Conservation (phyloP, 2,329 filamentous ascomycete species). For the Stagonosporopsis rhizophila region DNA sequence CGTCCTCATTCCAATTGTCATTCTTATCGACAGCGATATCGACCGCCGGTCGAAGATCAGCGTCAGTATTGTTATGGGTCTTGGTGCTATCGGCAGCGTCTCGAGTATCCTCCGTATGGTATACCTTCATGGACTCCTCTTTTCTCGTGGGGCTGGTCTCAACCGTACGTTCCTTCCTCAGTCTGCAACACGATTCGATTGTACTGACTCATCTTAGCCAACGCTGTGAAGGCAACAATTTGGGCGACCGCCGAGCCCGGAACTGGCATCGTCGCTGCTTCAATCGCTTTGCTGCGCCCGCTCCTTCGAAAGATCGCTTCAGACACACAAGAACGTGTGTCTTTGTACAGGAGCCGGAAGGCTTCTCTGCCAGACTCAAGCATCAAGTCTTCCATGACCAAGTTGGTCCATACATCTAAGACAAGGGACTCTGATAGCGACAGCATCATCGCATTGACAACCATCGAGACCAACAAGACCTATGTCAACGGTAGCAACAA, state of each 20-base stretch:
- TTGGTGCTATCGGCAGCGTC: slow-evolving; percentile 50
- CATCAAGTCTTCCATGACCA: slow-evolving; percentile 11
- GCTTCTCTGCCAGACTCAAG: slow-evolving; percentile 6
- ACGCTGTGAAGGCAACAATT: slow-evolving; percentile 49
- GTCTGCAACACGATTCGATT: too few relatives aligned
- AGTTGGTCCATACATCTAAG: slow-evolving; percentile 1
- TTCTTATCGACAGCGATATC: slow-evolving; percentile 52
- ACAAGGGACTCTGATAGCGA: slow-evolving; percentile 16
- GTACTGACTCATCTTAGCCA: slow-evolving; percentile 24
- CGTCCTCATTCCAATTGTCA: slow-evolving; percentile 42
- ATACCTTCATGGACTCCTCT: slow-evolving; percentile 36
- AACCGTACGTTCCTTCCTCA: slow-evolving; percentile 13
- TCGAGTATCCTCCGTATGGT: slow-evolving; percentile 44
- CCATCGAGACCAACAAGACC: slow-evolving; percentile 11
- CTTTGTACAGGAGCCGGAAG: slow-evolving; percentile 21
- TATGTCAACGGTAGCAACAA: slow-evolving; percentile 1
- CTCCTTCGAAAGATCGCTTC: slow-evolving; percentile 46
- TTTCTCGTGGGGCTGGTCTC: slow-evolving; percentile 13
- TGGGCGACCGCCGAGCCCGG: slow-evolving; percentile 60
- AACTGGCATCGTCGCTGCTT: slow-evolving; percentile 59
- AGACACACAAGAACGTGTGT: slow-evolving; percentile 30
- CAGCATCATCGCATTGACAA: slow-evolving; percentile 30
- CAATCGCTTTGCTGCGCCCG: slow-evolving; percentile 56
- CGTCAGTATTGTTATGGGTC: slow-evolving; percentile 53
- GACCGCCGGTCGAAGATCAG: slow-evolving; percentile 55